Evolutionary conservation across 108 stramenopile species (phyloP).

Genomic region (Schizochytrium sp.): DNA sequence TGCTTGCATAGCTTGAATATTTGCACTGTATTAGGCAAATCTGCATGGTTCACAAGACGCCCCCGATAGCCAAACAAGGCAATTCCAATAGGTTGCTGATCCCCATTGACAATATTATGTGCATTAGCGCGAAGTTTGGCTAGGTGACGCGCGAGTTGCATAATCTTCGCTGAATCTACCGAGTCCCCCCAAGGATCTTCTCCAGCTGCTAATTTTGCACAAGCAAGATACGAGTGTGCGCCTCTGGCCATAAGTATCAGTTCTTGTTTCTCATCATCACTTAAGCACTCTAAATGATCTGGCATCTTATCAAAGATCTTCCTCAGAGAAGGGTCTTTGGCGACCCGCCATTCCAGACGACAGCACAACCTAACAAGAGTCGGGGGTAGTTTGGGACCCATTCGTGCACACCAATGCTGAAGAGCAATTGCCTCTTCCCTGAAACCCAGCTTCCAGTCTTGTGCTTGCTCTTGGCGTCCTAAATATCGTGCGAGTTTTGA

Average conservation of each 20-base stretch:
- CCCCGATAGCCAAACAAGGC: neutral
- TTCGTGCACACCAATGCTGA: neutral
- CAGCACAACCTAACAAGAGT: neutral
- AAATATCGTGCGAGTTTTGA: neutral
- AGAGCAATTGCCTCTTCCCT: neutral
- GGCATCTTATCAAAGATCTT: neutral
- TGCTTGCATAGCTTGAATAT: neutral
- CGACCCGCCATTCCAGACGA: neutral
- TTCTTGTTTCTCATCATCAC: neutral
- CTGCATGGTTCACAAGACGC: conserved; percentile 1
- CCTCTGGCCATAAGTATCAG: neutral
- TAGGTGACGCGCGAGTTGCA: neutral
- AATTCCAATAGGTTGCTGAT: neutral
- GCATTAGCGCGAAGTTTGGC: neutral
- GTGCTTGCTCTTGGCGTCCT: neutral
- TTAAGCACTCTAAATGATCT: neutral
- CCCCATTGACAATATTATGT: neutral
- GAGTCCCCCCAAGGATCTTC: neutral
- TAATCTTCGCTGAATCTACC: neutral
- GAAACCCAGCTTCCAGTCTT: neutral
- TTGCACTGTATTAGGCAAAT: neutral
- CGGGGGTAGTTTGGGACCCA: neutral
- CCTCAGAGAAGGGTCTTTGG: neutral
- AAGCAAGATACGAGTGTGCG: conserved; percentile 9
- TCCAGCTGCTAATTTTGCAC: neutral